These are phyloP conservation scores for Boletus coccyginus DNA, from an alignment of 768 basidiomycete genomes.

Conservation along the genomic window DNA sequence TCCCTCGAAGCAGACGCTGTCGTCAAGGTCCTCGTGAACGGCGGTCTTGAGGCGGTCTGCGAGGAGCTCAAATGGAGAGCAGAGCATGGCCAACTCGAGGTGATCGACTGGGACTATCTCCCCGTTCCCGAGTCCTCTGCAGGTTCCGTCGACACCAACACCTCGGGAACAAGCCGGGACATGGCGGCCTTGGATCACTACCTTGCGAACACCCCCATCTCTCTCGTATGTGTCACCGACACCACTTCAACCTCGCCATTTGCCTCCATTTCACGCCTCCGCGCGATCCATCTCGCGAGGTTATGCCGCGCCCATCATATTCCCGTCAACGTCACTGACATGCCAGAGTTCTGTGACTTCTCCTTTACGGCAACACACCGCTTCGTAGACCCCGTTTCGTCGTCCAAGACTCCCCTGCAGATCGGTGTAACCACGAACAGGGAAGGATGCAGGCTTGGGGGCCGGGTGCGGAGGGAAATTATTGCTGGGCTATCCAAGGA, in stretches of 20 bases:
- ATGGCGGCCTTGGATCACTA: slow-evolving; percentile 47
- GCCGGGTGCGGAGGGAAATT: slow-evolving; percentile 79
- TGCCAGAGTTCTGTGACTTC: slow-evolving; percentile 84
- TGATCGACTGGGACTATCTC: slow-evolving; percentile 54
- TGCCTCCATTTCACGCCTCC: slow-evolving; percentile 28
- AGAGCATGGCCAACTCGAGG: slow-evolving; percentile 49
- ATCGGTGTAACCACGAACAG: slow-evolving; percentile 91
- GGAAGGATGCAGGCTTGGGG: slow-evolving; percentile 81
- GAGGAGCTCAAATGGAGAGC: slow-evolving; percentile 72
- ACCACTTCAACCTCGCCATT: slow-evolving; percentile 54
- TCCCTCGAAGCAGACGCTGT: slow-evolving; percentile 76
- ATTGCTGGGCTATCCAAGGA: slow-evolving; percentile 69
- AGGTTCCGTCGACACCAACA: neutral
- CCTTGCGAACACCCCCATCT: slow-evolving; percentile 35
- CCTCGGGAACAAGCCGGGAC: slow-evolving; percentile 32
- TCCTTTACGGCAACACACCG: slow-evolving; percentile 85
- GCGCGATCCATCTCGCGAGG: slow-evolving; percentile 56
- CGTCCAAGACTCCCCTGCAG: slow-evolving; percentile 54
- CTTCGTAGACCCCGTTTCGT: slow-evolving; percentile 52
- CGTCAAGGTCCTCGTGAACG: slow-evolving; percentile 63
- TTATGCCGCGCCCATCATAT: slow-evolving; percentile 59
- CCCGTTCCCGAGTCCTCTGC: slow-evolving; percentile 31
- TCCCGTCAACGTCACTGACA: slow-evolving; percentile 84
- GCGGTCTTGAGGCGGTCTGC: slow-evolving; percentile 49
- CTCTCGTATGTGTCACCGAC: slow-evolving; percentile 79